Conservation (phyloP, 225 moss, liverwort and hornwort species). For the Straminergon stramineum region DNA sequence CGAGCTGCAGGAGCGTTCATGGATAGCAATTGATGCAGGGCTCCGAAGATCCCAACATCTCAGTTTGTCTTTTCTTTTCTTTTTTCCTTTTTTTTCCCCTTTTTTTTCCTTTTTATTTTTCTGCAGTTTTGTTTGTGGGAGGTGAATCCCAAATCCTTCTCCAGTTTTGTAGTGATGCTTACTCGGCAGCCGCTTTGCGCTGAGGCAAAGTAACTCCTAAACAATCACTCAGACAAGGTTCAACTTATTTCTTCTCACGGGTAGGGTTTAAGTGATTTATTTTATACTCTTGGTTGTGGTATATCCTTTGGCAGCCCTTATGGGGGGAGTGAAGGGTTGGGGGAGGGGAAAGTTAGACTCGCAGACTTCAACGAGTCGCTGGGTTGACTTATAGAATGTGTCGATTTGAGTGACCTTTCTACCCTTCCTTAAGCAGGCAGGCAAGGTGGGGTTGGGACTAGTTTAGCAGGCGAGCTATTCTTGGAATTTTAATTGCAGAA, state of each 20-base stretch:
- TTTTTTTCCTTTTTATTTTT: not conserved
- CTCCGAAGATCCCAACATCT: slow-evolving; percentile 1
- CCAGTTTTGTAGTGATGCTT: slow-evolving; percentile 50
- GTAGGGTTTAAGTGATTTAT: slow-evolving; percentile 37
- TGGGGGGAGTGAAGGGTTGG: slow-evolving; percentile 26
- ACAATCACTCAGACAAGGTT: slow-evolving; percentile 36
- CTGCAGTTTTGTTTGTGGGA: slow-evolving; percentile 58
- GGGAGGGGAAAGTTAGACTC: slow-evolving; percentile 15
- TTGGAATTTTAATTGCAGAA: slow-evolving; percentile 16
- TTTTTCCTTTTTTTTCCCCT: too few relatives aligned
- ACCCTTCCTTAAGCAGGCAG: slow-evolving; percentile 27
- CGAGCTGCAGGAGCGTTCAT: slow-evolving; percentile 87
- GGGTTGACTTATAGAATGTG: slow-evolving; percentile 21
- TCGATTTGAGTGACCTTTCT: slow-evolving; percentile 33
- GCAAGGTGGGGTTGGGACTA: slow-evolving; percentile 10
- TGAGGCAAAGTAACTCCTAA: slow-evolving; percentile 32
- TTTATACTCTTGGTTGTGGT: slow-evolving; percentile 24
- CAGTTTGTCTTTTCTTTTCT: not conserved
- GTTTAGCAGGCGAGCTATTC: slow-evolving; percentile 29
- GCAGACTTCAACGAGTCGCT: slow-evolving; percentile 21
- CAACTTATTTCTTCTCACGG: slow-evolving; percentile 20
- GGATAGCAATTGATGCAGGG: slow-evolving; percentile 46
- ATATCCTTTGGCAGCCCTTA: slow-evolving; percentile 24
- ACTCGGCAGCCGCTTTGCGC: slow-evolving; percentile 23
- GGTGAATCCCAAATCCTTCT: slow-evolving; percentile 32